Evolutionary conservation across 2,329 filamentous ascomycete species (phyloP).

Genomic region (Exophiala dermatitidis): DNA sequence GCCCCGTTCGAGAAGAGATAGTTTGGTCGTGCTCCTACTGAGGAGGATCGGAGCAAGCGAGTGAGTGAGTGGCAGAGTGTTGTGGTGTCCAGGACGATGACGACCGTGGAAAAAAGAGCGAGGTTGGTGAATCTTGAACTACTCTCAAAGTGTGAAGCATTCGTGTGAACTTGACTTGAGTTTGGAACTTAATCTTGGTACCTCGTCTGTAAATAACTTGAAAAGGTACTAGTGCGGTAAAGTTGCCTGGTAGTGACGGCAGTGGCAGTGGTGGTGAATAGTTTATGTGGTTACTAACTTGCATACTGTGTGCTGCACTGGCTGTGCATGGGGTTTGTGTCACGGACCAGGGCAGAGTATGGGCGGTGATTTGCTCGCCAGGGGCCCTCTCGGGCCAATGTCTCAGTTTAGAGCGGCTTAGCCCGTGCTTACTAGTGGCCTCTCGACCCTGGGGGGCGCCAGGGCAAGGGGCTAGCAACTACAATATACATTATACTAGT

Average conservation of each 20-base stretch:
- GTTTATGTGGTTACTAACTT: not conserved
- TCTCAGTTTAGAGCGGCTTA: slow-evolving; percentile 20
- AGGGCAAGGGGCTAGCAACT: no score
- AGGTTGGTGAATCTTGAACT: slow-evolving; percentile 8
- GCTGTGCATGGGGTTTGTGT: not conserved
- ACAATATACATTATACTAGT: no score
- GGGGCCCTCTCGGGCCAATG: slow-evolving; percentile 6
- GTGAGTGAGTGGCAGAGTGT: not conserved
- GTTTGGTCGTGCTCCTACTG: not conserved
- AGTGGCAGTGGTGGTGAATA: not conserved
- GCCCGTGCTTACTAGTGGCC: not conserved
- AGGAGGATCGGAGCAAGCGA: not conserved
- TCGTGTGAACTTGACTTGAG: no score
- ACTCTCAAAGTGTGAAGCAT: no score
- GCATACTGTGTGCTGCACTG: not conserved
- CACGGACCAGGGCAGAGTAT: not conserved
- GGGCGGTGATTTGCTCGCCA: slow-evolving; percentile 1
- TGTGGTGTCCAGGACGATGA: not conserved
- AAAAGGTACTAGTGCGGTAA: no score
- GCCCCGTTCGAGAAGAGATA: no score
- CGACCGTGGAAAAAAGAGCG: slow-evolving; percentile 5
- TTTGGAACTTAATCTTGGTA: no score
- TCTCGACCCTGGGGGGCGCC: no score
- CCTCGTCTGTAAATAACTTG: no score
- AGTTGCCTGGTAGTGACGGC: no score